phyloP scores from a whole-genome alignment of 108 stramenopile species.

The Pseudonitzschia pungens region DNA sequence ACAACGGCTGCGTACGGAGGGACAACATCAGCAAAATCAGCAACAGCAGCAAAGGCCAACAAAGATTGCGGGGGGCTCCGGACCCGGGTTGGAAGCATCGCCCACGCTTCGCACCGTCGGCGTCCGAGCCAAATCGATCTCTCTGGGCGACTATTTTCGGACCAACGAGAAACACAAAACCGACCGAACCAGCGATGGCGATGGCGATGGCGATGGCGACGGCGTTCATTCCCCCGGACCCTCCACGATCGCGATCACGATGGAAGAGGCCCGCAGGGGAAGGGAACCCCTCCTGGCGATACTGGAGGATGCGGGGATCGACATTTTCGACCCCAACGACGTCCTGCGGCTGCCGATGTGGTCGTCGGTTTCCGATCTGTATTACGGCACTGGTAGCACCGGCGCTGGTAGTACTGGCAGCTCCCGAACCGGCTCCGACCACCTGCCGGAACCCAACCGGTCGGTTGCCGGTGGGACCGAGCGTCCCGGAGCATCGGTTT shows the following conservation, averaged over 20 bases:
- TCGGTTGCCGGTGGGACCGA: too few species aligned
- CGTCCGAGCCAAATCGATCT: not conserved
- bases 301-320: constrained; percentile 29
- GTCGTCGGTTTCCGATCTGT: constrained; percentile 20
- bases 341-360: constrained; percentile 23
- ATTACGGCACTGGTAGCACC: not conserved
- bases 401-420: not conserved
- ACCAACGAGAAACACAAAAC: not conserved
- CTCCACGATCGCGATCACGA: not conserved
- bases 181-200: not conserved
- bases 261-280: constrained; percentile 20
- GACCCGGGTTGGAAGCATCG: not conserved
- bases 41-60: not conserved
- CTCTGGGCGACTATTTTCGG: not conserved
- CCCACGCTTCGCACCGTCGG: too few species aligned
- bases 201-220: not conserved
- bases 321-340: constrained; percentile 5
- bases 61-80: not conserved
- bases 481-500: too few species aligned
- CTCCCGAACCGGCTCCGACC: constrained; percentile 26
- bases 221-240: not conserved
- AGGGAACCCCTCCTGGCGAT: constrained; percentile 32
- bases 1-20: not conserved
- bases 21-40: not conserved
- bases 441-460: too few species aligned